These are phyloP conservation scores for Kluyveromyces wickerhamii DNA, from an alignment of 805 yeast species.

Conservation along the genomic window DNA sequence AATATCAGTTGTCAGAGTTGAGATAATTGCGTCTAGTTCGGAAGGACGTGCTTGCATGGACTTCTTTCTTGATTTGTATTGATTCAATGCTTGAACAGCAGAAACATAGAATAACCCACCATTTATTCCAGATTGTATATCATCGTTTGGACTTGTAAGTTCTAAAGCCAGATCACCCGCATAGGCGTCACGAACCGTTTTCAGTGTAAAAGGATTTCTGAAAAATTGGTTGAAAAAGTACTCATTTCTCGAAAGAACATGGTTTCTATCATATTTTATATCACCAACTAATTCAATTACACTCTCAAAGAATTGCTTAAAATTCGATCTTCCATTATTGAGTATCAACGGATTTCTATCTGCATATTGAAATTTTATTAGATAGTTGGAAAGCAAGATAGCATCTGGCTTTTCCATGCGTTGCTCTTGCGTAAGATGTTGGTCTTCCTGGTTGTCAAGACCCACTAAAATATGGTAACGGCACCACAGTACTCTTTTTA, in stretches of 20 bases:
- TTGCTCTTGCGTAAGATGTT: conserved; percentile 47
- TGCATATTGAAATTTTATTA: conserved; percentile 32
- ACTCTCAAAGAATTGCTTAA: conserved; percentile 64
- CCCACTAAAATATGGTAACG: conserved; percentile 60
- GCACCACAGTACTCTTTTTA: conserved; percentile 74
- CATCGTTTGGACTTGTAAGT: conserved; percentile 27
- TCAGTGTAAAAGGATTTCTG: conserved; percentile 37
- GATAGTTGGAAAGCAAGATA: conserved; percentile 25
- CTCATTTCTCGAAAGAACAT: conserved; percentile 39
- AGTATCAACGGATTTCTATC: conserved; percentile 52
- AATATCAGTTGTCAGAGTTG: conserved; percentile 58
- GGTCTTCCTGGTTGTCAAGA: conserved; percentile 53
- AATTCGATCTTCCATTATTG: conserved; percentile 53
- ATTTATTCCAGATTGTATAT: conserved; percentile 47
- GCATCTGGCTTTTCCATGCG: conserved; percentile 31
- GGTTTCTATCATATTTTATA: conserved; percentile 40
- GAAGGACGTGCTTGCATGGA: conserved; percentile 74
- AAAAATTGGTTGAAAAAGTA: conserved; percentile 40
- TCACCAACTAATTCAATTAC: conserved; percentile 66
- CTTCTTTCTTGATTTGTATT: conserved; percentile 53
- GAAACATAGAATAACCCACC: conserved; percentile 48
- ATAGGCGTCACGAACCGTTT: conserved; percentile 42
- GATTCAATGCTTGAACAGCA: conserved; percentile 25
- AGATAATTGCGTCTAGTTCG: conserved; percentile 68
- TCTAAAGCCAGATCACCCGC: conserved; percentile 38